phyloP scores from a whole-genome alignment of 2,329 filamentous ascomycete genomes.

The Botrytis elliptica region DNA sequence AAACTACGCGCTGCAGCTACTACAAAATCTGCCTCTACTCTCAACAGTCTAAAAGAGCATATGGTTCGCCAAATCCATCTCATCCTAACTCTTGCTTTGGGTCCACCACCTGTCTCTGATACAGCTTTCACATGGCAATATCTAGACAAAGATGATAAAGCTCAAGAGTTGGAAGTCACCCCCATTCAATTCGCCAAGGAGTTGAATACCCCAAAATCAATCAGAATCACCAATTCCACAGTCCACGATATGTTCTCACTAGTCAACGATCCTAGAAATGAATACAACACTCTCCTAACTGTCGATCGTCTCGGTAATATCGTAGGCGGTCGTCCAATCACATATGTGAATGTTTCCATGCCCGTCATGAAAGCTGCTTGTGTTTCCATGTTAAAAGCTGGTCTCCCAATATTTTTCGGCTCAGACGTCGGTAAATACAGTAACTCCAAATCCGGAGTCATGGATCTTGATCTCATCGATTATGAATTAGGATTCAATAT shows the following conservation, averaged over 20 bases:
- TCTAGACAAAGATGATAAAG: constrained; percentile 65
- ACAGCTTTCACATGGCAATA: constrained; percentile 79
- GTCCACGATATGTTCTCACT: constrained; percentile 74
- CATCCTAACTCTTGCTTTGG: constrained; percentile 79
- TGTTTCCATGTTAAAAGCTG: constrained; percentile 74
- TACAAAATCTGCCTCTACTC: constrained; percentile 19
- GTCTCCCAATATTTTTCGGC: constrained; percentile 84
- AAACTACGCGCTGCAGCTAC: constrained; percentile 59
- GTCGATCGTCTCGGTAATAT: constrained; percentile 80
- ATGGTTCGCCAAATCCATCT: constrained; percentile 80
- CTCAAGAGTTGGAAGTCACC: constrained; percentile 61
- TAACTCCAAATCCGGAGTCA: constrained; percentile 66
- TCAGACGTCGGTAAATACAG: constrained; percentile 84
- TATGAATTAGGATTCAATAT: constrained; percentile 84
- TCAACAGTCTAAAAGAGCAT: constrained; percentile 56
- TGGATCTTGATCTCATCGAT: constrained; percentile 76
- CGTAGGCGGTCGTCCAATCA: constrained; percentile 70
- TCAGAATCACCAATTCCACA: constrained; percentile 58
- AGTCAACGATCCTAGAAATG: constrained; percentile 81
- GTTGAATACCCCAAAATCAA: constrained; percentile 56
- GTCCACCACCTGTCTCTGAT: constrained; percentile 69
- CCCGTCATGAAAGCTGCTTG: constrained; percentile 67
- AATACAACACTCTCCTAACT: constrained; percentile 68
- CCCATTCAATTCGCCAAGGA: constrained; percentile 71
- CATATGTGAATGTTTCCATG: constrained; percentile 82